A percentile compares a stretch with the other conserved stretches of the same genome.
Conservation (phyloP, 768 basidiomycete species). For the Leccinum variicolor region DNA sequence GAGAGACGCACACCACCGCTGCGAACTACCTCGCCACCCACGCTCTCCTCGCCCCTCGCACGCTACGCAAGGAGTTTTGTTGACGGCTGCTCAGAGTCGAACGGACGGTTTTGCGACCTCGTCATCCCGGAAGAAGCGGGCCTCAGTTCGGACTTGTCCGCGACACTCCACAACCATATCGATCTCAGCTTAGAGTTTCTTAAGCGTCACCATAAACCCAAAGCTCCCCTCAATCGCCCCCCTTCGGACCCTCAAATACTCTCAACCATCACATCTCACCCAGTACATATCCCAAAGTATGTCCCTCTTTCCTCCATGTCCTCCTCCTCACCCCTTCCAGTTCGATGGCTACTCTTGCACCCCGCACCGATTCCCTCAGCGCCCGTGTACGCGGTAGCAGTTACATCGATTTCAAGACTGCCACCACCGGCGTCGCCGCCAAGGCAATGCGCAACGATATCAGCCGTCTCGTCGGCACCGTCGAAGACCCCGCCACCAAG, state of each 20-base stretch:
- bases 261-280: conserved; percentile 61
- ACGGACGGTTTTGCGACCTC: conserved; percentile 26
- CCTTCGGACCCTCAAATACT: conserved; percentile 51
- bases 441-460: conserved; percentile 99
- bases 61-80: conserved; percentile 6
- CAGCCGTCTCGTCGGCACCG: conserved; percentile 84
- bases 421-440: conserved; percentile 87
- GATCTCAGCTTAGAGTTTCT: conserved; percentile 40
- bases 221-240: conserved; percentile 41
- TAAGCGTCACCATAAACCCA: conserved; percentile 65
- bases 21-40: conserved; percentile 6
- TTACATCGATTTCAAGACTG: conserved; percentile 97
- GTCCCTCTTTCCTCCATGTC: conserved; percentile 10
- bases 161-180: conserved; percentile 29
- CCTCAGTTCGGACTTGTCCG: conserved; percentile 33
- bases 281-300: conserved; percentile 51
- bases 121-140: conserved; percentile 29
- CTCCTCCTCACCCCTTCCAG: conserved; percentile 26
- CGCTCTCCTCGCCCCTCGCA: conserved; percentile 23
- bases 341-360: conserved; percentile 55
- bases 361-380: conserved; percentile 64
- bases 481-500: conserved; percentile 75
- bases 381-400: conserved; percentile 72
- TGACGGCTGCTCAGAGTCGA: conserved; percentile 8
- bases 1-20: conserved; percentile 2